Conservation (phyloP, 768 basidiomycete species). For the Mycena haematopus region DNA sequence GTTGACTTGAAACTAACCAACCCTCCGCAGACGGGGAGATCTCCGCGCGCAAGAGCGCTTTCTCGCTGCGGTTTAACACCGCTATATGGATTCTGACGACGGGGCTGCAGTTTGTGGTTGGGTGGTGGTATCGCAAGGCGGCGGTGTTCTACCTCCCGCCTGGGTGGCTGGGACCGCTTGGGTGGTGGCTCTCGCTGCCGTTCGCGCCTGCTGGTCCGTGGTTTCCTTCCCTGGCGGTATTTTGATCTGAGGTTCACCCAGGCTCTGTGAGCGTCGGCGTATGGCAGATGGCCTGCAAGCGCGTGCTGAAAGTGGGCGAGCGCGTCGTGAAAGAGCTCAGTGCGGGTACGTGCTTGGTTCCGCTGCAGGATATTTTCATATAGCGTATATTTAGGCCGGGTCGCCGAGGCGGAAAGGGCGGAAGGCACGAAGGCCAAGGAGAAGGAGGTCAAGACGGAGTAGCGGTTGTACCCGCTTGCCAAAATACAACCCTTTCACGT, state of each 20-base stretch:
- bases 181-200: constrained; percentile 89
- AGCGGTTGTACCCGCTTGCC: too few species aligned
- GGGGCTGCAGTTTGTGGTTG: constrained; percentile 81
- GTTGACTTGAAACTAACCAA: too few species aligned
- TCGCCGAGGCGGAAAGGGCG: constrained; percentile 26
- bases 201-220: constrained; percentile 84
- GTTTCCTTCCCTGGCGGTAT: constrained; percentile 3
- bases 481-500: constrained; percentile 15
- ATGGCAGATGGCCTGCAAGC: constrained; percentile 94
- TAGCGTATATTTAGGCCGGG: constrained; percentile 27
- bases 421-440: constrained; percentile 22
- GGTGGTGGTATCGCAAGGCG: constrained; percentile 90
- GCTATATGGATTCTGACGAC: constrained; percentile 86
- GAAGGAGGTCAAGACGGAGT: constrained; percentile 12
- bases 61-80: constrained; percentile 74
- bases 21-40: constrained; percentile 68
- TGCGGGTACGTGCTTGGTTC: constrained; percentile 24
- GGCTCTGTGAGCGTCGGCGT: constrained; percentile 92
- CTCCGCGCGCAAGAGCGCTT: constrained; percentile 61
- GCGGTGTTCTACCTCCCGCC: constrained; percentile 93
- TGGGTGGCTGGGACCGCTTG: constrained; percentile 89
- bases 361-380: constrained; percentile 12
- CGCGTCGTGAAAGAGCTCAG: constrained; percentile 69
- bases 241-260: constrained; percentile 35
- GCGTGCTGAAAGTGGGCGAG: constrained; percentile 83